Conservation (phyloP, 1,139 yeast genomes). For the Suhomyces maxii region DNA sequence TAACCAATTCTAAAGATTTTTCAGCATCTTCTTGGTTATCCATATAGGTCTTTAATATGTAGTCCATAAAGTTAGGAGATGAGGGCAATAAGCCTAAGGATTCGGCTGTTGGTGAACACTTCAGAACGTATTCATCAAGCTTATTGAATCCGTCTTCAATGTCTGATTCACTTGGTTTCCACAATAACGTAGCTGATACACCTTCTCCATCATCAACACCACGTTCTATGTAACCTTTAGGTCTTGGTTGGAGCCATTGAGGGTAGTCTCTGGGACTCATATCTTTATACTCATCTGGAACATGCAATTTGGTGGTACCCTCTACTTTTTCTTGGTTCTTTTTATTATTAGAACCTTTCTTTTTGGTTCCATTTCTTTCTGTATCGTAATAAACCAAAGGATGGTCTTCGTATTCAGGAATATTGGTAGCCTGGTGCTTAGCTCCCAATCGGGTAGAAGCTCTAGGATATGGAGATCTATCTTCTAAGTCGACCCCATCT, state of each 20-base stretch:
- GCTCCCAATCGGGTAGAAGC: slow-evolving; percentile 79
- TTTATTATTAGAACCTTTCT: slow-evolving; percentile 14
- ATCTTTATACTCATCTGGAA: slow-evolving; percentile 51
- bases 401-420: slow-evolving; percentile 68
- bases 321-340: slow-evolving; percentile 14
- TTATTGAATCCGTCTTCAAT: slow-evolving; percentile 29
- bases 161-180: slow-evolving; percentile 54
- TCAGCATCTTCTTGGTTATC: slow-evolving; percentile 50
- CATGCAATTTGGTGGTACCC: slow-evolving; percentile 30
- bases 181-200: slow-evolving; percentile 60
- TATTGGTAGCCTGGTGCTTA: slow-evolving; percentile 66
- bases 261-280: slow-evolving; percentile 53
- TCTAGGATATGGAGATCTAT: slow-evolving; percentile 73
- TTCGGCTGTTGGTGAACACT: slow-evolving; percentile 59
- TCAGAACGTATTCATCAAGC: slow-evolving; percentile 55
- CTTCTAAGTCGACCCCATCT: slow-evolving; percentile 78
- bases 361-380: slow-evolving; percentile 20
- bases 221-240: slow-evolving; percentile 81
- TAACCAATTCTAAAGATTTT: slow-evolving; percentile 41
- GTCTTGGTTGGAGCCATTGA: slow-evolving; percentile 76
- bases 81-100: slow-evolving; percentile 33
- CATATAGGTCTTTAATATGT: slow-evolving; percentile 57
- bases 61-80: slow-evolving; percentile 82
- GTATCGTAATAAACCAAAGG: slow-evolving; percentile 69
- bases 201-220: slow-evolving; percentile 66